Evolutionary conservation across 2,329 filamentous ascomycete genomes (phyloP), one percentile per base, ranked within the genome.

Genomic region (Beauveria sp.): DNA sequence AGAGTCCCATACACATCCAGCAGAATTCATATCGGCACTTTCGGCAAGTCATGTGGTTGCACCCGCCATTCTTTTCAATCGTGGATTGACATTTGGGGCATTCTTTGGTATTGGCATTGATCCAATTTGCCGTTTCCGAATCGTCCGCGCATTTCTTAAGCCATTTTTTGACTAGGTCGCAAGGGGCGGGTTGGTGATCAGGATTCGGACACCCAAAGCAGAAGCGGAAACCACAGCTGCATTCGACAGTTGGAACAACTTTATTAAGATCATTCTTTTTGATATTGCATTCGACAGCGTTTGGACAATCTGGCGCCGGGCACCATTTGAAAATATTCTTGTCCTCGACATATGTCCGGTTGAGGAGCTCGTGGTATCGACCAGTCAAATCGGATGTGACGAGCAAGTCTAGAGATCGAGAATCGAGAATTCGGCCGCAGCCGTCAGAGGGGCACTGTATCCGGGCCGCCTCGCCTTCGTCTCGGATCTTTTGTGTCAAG

Each of bases 1-100:
- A 99, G 1, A 96, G 80, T 0, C 95, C 95, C 95, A 99, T 99
- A 71, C 95, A 99, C 90, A 99, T 98, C 95, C 95, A 99, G 77
- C 95, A 99, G 71, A 99, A 97, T 71, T 97, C 93, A 71, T 97
- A 88, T 70, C 92, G 91, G 78, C 93, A 97, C 74, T 97, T 97
- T 61, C 93, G 82, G 73, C 93, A 97, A 0, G 93, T 97, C 93
- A 97, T 97, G 74, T 97, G 93, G 77, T 97, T 97, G 78, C 93
- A 97, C 3, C 93, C 93, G 58, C 93, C 93, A 67, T 99, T 99
- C 84, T 99, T 99, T 77, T 99, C 95, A 50, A 99, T 99, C 0
- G 95, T 99, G 2, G 93, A 98, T 67, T 91, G 86, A 75, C 95
- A 99, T 72, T 90, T 95, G 0, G 95, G 93, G 66, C 95, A 99